Conservation (phyloP, 1,284 basidiomycete genomes). For the Moniliophthora roreri region DNA sequence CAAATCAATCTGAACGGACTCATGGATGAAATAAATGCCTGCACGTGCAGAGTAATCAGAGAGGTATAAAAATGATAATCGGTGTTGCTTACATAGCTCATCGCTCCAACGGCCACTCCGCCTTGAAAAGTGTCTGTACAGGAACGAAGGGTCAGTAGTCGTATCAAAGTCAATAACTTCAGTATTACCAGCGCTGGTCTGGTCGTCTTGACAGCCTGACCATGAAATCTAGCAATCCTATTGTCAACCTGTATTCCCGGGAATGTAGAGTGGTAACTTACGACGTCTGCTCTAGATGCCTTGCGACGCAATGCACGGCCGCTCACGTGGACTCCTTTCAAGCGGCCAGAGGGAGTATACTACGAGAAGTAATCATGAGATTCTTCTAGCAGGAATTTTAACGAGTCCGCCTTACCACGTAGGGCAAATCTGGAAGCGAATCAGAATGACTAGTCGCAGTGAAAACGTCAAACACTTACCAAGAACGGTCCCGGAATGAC, state of each 20-base stretch:
- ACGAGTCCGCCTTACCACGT: slow-evolving; percentile 41
- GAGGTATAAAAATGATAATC: background rate
- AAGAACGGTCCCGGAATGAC: slow-evolving; percentile 62
- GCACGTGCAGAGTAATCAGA: slow-evolving; percentile 3
- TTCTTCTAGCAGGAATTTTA: background rate
- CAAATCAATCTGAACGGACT: slow-evolving; percentile 32
- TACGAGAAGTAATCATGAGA: slow-evolving; percentile 22
- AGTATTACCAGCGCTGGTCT: slow-evolving; percentile 53
- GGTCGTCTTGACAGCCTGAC: slow-evolving; percentile 78
- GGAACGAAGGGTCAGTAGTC: background rate
- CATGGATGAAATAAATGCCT: slow-evolving; percentile 72
- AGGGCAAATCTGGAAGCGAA: slow-evolving; percentile 55
- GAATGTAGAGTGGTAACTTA: slow-evolving; percentile 27
- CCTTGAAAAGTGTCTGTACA: slow-evolving; percentile 44
- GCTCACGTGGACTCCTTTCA: slow-evolving; percentile 51
- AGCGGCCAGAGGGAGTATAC: slow-evolving; percentile 62
- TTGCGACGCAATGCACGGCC: slow-evolving; percentile 32
- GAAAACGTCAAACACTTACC: slow-evolving; percentile 36
- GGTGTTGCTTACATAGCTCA: slow-evolving; percentile 54
- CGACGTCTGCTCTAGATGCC: slow-evolving; percentile 47
- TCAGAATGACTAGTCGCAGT: background rate
- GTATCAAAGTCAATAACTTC: background rate
- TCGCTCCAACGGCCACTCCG: slow-evolving; percentile 66
- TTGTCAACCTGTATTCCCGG: background rate
- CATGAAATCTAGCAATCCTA: slow-evolving; percentile 49